Conservation (phyloP, 83 land plant genomes). For the Diphasiastrum complanatum region DNA sequence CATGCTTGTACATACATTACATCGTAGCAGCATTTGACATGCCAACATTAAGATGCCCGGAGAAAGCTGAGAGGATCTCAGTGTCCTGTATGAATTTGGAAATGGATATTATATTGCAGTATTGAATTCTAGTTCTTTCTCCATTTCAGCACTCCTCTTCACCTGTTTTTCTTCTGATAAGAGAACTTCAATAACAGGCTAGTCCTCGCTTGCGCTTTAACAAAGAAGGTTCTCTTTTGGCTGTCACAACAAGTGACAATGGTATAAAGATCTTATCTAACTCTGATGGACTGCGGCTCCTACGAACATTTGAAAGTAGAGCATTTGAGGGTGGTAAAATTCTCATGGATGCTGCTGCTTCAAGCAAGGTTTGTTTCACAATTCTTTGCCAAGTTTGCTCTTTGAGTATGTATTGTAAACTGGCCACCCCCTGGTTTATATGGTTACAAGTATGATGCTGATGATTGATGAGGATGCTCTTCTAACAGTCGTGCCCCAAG, state of each 20-base stretch:
- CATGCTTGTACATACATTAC: not conserved
- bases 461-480: no score
- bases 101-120: not conserved
- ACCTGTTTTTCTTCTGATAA: not conserved
- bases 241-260: constrained; percentile 81
- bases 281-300: constrained; percentile 54
- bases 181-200: constrained; percentile 38
- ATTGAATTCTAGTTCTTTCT: not conserved
- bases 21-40: no score
- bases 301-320: constrained; percentile 51
- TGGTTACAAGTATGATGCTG: no score
- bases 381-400: not conserved
- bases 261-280: constrained; percentile 80
- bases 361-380: not conserved
- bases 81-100: not conserved
- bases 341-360: constrained; percentile 46
- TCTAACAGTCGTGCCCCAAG: no score
- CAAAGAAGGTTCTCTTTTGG: constrained; percentile 71
- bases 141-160: not conserved
- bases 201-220: constrained; percentile 77
- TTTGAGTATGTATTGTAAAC: no score
- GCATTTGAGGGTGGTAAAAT: constrained; percentile 42
- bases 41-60: no score
- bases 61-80: not conserved
- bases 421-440: no score